Base-by-base conservation (phyloP, 2,329 filamentous ascomycete genomes). In the Fusarium humuli region DNA sequence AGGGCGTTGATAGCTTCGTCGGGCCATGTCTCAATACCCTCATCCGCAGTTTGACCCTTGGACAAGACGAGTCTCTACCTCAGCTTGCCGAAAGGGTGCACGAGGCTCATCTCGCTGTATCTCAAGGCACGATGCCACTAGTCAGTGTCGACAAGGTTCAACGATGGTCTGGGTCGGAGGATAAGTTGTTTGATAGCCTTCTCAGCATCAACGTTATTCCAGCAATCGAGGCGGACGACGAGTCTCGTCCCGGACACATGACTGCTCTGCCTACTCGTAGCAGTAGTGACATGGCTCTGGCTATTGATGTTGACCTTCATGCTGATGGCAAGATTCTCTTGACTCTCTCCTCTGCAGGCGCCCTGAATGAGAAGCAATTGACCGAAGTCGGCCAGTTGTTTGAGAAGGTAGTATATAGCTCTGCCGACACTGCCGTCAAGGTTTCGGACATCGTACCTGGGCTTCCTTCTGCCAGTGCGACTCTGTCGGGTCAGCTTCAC, bases 1-100 rank as follows among this genome's bases (percentile, higher is more conserved):
- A 23, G 2, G 42, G 13, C 3, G 30, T 66, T 3, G 45, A 66
- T 0, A 29, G 6, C 4, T 61, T 69, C 11, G 27, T 69, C 8
- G 66, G 65, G 0, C 66, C 60, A 12, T 69, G 65, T 0, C 65
- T 69, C 14, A 69, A 69, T 6, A 69, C 66, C 1, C 8, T 69
- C 1, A 42, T 69, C n/a, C 20, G 52, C 5, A 32, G 16, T 3
- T 5, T 46, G 1, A 16, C 11, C 1, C 49, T 68, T 2, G 4
- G 10, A 4, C 16, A 9, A 3, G 29, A 20, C 2, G 65, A 69
- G 27, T 49, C 41, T 12, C 16, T 69, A 3, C 41, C 49, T 1
- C n/a, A 52, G 0, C 16, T 69, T 7, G 60, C 34, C 2, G 22
- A 52, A n/a, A 45, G 65, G 7, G 54, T 66, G 3, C 60, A 66